Conservation (phyloP, 257 asterid genomes). For the Echites panduratus region DNA sequence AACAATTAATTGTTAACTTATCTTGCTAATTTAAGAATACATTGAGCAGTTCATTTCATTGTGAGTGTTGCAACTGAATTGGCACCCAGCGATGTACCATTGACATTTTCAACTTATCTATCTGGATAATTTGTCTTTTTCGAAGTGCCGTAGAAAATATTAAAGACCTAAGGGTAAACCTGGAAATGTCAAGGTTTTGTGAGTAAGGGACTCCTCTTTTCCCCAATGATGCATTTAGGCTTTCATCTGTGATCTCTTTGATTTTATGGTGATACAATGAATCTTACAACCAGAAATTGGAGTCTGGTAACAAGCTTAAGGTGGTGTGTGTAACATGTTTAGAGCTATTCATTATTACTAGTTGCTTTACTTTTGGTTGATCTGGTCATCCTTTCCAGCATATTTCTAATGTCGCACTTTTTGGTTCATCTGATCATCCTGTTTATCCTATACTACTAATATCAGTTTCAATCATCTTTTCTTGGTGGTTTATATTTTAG, state of each 20-base stretch:
- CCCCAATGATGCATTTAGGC: background rate
- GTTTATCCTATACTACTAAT: background rate
- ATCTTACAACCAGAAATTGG: background rate
- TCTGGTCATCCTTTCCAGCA: background rate
- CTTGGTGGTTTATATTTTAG: background rate
- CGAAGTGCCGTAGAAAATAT: background rate
- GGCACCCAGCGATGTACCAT: background rate
- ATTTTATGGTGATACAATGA: background rate
- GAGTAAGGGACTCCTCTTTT: background rate
- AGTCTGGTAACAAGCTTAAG: background rate
- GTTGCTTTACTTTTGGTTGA: background rate
- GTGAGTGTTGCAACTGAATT: background rate
- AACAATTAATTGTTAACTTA: background rate
- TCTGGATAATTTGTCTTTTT: background rate
- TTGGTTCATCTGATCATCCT: background rate
- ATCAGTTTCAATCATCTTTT: background rate
- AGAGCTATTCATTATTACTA: background rate
- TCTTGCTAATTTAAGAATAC: background rate
- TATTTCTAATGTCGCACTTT: background rate
- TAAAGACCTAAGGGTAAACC: background rate
- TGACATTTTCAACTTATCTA: slow-evolving; percentile 1
- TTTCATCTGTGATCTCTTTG: background rate
- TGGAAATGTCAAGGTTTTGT: background rate
- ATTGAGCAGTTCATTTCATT: background rate
- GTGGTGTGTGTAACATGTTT: background rate